Evolutionary conservation across 2,329 filamentous ascomycete genomes (phyloP), one percentile per base, ranked within the genome.

Genomic region (Nothomitra cinnamomea): DNA sequence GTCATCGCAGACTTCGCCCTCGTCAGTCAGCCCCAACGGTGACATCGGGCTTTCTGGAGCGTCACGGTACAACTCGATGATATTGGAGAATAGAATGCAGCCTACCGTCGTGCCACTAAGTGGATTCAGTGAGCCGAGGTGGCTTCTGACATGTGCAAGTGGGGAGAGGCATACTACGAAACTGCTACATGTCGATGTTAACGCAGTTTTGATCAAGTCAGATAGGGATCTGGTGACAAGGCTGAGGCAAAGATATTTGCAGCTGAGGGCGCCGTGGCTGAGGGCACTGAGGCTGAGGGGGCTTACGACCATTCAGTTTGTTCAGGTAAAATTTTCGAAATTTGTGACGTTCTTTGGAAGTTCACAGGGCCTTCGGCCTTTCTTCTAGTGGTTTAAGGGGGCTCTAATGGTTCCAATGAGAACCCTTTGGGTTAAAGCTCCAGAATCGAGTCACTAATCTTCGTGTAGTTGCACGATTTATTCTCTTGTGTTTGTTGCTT

Each of bases 111-210:
- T 38, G 15, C 35, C 35, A 7, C 35, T 38, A 7, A 15, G 35
- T 15, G 15, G 35, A 7, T 38, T 38, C 15, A 38, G 35, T 38
- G 60, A 63, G 1, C 61, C 65, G 38, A 61, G 61, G 4, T 68
- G 64, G 64, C 61, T 69, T 1, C 58, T 68, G 6, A 66, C 65
- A 1, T 68, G 66, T 52, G 64, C 64, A 1, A 67, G 66, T 41
- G 66, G 68, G 53, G 66, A 63, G 1, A 61, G 61, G 19, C 60
- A 61, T 35, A 66, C 64, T 7, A 63, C 66, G 0, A 69, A 68
- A 53, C 60, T 68, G 36, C 60, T 65, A 1, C 66, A 68, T 54
- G 57, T 69, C 7, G 64, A 67, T 43, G 64, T 68, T 47, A 64
- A 64, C 28, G 54, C 57, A 8, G 58, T 59, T 1, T 60, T 58